Base-by-base conservation (phyloP, 495 filamentous ascomycete species). In the Penicillium ochrochloron region DNA sequence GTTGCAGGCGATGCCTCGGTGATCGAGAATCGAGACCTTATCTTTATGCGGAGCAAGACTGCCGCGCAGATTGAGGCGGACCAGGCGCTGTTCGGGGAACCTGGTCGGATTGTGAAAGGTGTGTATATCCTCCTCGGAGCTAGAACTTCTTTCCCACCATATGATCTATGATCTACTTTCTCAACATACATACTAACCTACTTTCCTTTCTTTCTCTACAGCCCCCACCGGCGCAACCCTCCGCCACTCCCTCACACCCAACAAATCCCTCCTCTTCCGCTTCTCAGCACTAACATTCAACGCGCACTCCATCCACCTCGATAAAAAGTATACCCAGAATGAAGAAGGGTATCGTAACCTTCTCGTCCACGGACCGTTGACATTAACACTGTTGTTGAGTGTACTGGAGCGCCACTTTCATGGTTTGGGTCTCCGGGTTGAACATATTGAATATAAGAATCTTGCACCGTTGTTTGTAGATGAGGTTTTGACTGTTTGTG, bases 221-320 rank as follows among this genome's bases (percentile, higher is more conserved):
- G 80, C 75, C 27, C 76, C 78, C 5, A 64, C 73, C 8, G 39
- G 73, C 11, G 83, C 89, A 4, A 79, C 85, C n/a, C 88, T 89
- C 66, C 83, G 79, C 19, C 84, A 90, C 70, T 77, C 75, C 1
- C 77, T 96, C 17, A 78, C 69, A 0, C 91, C 92, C 0, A 88
- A 86, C 17, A 76, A 83, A 5, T 77, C 83, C 25, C 80, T 96
- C 0, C 84, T 97, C 33, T 94, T 93, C 76, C 87, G 91, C n/a
- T 96, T 90, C 77, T 92, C 88, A 33, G 91, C 91, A 0, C 83
- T 97, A 19, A 92, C 89, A 6, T 92, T 90, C 83, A 97, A 97
- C 73, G 90, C 92, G 7, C 93, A 96, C 71, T 78, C 82, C 7
- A 96, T 96, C 61, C 93, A 97, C 68, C 82, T 95, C n/a, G 91